Evolutionary conservation across 345 rosid genomes (phyloP), one percentile per base, ranked within the genome.

Genomic region (Brassica nigra): DNA sequence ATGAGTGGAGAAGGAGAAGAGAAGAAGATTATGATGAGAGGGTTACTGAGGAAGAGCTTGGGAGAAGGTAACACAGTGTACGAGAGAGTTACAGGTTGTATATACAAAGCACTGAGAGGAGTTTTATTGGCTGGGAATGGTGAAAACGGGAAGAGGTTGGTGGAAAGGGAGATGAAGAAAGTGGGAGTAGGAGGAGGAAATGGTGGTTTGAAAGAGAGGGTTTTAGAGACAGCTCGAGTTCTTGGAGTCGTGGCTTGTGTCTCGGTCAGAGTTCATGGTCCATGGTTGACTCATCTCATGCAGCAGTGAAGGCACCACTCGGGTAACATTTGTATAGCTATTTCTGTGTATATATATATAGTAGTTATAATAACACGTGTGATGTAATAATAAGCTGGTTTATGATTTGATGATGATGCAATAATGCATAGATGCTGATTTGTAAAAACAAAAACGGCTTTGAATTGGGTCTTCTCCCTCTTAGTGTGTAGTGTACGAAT

Each of bases 41-140:
- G 90, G 64, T 87, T 87, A 84, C 62, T 95, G 73, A 89, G 84
- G 8, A 95, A 86, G 88, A 90, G 95, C 81, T 83, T 95, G 83
- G 91, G 82, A 71, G 92, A 88, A 33, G 93, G 91, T 58, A 94
- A 92, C 80, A 84, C 93, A 7, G 87, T 95, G 68, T 95, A 91
- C 33, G 88, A 84, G 70, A 91, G 83, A 86, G 93, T 95, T 16
- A 87, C 94, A 15, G 80, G 61, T 0, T 88, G 94, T 63, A 82
- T 95, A 20, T 88, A 95, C 77, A 72, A 85, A 74, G 94, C 93
- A 12, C 79, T 74, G 27, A 85, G 97, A 69, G 97, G 95, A 62
- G 85, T 86, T 30, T 84, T 92, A 39, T 85, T 95, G 6, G 88
- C 87, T 4, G 97, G 97, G 23, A 87, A 83, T 10, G 88, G 89